Base-by-base conservation (phyloP, 495 filamentous ascomycete genomes). In the Xylaria venustula region DNA sequence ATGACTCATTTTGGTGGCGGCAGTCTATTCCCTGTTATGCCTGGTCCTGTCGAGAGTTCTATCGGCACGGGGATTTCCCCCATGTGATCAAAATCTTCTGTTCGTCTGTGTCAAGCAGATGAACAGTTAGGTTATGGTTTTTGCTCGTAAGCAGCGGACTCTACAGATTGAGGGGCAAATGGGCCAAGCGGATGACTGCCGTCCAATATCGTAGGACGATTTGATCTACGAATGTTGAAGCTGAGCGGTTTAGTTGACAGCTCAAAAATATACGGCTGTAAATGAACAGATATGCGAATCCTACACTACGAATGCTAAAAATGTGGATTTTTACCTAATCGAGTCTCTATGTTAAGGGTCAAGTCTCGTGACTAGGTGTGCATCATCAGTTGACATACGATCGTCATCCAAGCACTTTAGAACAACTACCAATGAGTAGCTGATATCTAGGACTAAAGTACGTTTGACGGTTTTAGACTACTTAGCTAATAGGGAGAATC, bases 11-110 rank as follows among this genome's bases (percentile, higher is more conserved):
- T 47, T 37, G 67, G 71, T 66, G 73, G 77, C 78, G 77, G 66
- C 74, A 74, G 74, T 78, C 73, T 75, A 77, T 72, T 74, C 79
- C 78, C 78, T 81, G 75, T 78, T 79, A 28, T 37, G 73, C 68
- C 81, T 82, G 77, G 79, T 81, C 79, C 78, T 81, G 74, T 69
- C 51, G 57, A 66, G 59, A 64, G 54, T 22, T 12, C 9, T 45
- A 23, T 37, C 22, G 2, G 28, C 9, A 22, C 17, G 19, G 32
- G 22, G 23, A 22, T 3, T 54, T 42, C 7, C 20, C 40, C 40
- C 26, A 36, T 20, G 37, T 40, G 14, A 60, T 41, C 25, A 19
- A n/a, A 11, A n/a, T n/a, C 49, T n/a, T 36, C 25, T 8, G 5
- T 20, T 32, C 23, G 32, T n/a, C 20, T 42, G 26, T 23, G 50